Conservation (phyloP, 2,329 filamentous ascomycete species). For the Colletotrichum kahawae region DNA sequence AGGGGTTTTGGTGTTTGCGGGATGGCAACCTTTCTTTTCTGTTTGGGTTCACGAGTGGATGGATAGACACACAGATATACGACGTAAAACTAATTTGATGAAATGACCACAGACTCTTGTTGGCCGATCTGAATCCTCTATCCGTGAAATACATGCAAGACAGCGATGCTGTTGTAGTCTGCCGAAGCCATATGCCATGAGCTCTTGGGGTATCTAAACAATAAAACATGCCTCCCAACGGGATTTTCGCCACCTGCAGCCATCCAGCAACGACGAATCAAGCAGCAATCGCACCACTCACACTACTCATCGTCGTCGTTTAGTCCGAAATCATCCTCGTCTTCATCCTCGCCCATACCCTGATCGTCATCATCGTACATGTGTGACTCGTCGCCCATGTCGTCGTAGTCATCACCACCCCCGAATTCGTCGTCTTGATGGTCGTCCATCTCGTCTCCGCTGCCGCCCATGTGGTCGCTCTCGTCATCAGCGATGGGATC, state of each 20-base stretch:
- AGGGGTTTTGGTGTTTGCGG: background rate
- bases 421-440: conserved; percentile 35
- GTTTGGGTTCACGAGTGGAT: background rate
- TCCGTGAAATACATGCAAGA: background rate
- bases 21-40: background rate
- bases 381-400: conserved; percentile 32
- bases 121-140: background rate
- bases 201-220: conserved; percentile 11
- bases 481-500: conserved; percentile 42
- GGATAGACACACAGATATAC: background rate
- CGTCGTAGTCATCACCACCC: conserved; percentile 38
- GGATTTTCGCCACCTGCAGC: background rate
- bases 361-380: conserved; percentile 20
- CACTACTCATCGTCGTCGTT: conserved; percentile 14
- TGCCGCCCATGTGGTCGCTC: conserved; percentile 30
- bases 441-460: conserved; percentile 25
- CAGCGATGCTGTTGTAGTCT: background rate
- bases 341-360: conserved; percentile 13
- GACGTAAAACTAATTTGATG: background rate
- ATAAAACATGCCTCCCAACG: background rate
- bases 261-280: background rate
- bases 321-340: conserved; percentile 17
- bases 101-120: background rate
- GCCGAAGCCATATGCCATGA: background rate
- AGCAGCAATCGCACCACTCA: background rate